Evolutionary conservation across 176 grass and related monocot genomes (phyloP), one percentile per base, ranked within the genome.

Genomic region (Aegilops umbellulata): DNA sequence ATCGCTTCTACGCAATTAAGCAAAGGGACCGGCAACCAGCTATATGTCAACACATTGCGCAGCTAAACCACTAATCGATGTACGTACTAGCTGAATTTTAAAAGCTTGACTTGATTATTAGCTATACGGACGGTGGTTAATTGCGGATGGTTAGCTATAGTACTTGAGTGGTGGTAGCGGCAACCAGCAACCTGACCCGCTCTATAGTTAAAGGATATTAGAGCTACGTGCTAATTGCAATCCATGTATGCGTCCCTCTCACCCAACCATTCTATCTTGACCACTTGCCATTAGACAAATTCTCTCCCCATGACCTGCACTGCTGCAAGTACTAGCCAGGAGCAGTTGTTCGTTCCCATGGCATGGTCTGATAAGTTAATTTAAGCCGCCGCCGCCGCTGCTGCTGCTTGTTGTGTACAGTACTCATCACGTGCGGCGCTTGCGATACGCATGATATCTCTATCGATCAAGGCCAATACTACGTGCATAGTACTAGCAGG

Each of bases 1-100:
- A 79, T 73, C 55, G 74, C 85, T 84, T 84, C 16, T 69, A 80
- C 60, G 68, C 26, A 68, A 84, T 61, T n/a, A 35, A 67, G 27
- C 60, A 58, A 23, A 72, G 7, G 85, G 68, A 29, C 68, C 76
- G 65, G 83, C 69, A 10, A 46, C 25, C 34, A 81, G 36, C 32
- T 26, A 44, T 13, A 44, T 44, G 42, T 44, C 42, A 17, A 17
- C 14, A 51, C 17, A 67, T 12, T 32, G 42, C 1, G 27, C 24
- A 81, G 26, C 27, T 34, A 82, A 24, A 12, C 42, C 25, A 78
- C 80, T 11, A 6, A 47, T 46, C 10, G 15, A 80, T 31, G 16
- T 5, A 42, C 5, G 35, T 14, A 58, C 12, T 34, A 34, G 66
- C 19, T 22, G 53, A 9, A 2, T 57, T n/a, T 51, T n/a, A n/a